Conservation (phyloP, 2,329 filamentous ascomycete species). For the Fusarium veterinarium region DNA sequence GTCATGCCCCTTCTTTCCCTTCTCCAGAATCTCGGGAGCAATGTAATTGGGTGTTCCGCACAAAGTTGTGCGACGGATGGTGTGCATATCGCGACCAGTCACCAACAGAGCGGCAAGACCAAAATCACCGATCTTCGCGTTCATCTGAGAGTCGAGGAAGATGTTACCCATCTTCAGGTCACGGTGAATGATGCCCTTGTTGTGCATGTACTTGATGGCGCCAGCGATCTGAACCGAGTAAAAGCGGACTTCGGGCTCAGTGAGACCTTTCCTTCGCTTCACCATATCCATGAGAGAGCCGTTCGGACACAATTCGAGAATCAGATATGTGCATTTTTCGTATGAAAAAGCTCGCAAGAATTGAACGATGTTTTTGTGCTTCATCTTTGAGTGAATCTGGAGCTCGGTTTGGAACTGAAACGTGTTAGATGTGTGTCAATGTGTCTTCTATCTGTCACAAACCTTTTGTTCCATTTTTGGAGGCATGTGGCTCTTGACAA, state of each 20-base stretch:
- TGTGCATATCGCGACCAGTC: constrained; percentile 89
- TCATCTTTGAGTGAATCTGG: constrained; percentile 98
- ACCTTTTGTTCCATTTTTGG: constrained; percentile 88
- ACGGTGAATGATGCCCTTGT: constrained; percentile 93
- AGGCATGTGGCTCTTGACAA: constrained; percentile 85
- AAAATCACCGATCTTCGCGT: constrained; percentile 98
- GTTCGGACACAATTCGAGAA: constrained; percentile 93
- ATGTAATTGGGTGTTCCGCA: constrained; percentile 99
- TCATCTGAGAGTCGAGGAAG: constrained; percentile 94
- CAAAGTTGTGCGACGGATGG: constrained; percentile 86
- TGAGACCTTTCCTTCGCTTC: constrained; percentile 88
- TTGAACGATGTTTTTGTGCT: constrained; percentile 93
- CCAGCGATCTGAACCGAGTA: constrained; percentile 96
- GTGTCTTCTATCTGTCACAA: constrained; percentile 16
- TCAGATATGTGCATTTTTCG: constrained; percentile 88
- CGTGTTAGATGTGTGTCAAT: constrained; percentile 26
- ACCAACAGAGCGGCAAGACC: constrained; percentile 92
- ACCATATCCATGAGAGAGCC: constrained; percentile 98
- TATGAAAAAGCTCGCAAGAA: constrained; percentile 96
- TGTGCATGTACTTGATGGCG: constrained; percentile 97
- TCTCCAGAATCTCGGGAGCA: constrained; percentile 94
- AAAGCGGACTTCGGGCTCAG: constrained; percentile 91
- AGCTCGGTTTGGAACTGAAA: constrained; percentile 80
- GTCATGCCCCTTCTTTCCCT: constrained; percentile 93
- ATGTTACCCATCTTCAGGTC: constrained; percentile 99